These are phyloP conservation scores for Xylaria sp. DNA, from an alignment of 2,329 filamentous ascomycete genomes.

Conservation along the genomic window DNA sequence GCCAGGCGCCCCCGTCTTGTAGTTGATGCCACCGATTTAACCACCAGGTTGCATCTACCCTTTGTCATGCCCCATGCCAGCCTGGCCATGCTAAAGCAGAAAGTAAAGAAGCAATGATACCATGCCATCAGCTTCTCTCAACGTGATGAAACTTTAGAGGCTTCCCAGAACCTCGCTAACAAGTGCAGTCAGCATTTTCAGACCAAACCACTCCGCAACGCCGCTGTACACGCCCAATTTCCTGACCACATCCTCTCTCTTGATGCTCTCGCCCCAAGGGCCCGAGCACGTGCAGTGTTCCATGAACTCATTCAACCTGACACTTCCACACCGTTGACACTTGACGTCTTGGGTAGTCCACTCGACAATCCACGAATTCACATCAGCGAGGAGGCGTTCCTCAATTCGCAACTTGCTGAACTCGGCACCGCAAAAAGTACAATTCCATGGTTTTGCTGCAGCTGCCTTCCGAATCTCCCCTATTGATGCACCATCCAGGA, in stretches of 20 bases:
- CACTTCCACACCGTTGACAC: conserved; percentile 76
- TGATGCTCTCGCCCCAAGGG: conserved; percentile 79
- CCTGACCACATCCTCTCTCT: conserved; percentile 72
- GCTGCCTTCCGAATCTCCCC: conserved; percentile 43
- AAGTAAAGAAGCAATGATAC: background rate
- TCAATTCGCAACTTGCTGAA: conserved; percentile 86
- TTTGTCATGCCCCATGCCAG: background rate
- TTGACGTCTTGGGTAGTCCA: conserved; percentile 93
- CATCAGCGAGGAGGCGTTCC: conserved; percentile 80
- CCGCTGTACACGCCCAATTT: conserved; percentile 76
- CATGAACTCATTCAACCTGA: conserved; percentile 92
- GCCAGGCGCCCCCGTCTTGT: background rate
- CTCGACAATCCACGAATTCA: conserved; percentile 78
- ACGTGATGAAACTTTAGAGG: conserved; percentile 30
- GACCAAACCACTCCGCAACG: conserved; percentile 81
- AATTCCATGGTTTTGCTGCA: conserved; percentile 72
- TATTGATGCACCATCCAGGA: background rate
- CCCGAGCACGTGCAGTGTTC: conserved; percentile 96
- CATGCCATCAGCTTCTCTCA: background rate
- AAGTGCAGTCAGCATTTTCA: conserved; percentile 83
- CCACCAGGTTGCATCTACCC: background rate
- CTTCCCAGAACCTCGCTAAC: conserved; percentile 69
- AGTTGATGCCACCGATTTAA: background rate
- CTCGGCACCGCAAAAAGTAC: conserved; percentile 77
- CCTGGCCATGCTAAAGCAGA: background rate